Base-by-base conservation (phyloP, 495 filamentous ascomycete species). In the Lasiosphaeria ovina region DNA sequence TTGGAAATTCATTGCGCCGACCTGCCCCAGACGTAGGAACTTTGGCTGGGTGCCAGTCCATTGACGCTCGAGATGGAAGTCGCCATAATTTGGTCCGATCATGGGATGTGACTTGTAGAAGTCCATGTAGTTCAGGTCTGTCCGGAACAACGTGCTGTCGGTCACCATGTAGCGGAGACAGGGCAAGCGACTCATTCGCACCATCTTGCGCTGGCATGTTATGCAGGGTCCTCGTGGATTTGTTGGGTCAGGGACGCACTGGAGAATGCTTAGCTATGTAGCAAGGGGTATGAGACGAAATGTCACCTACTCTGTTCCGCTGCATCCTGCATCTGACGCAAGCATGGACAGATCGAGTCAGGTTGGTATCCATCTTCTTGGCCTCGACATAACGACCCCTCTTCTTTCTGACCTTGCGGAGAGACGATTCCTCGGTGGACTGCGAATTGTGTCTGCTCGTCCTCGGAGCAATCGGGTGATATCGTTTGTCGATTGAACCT, bases 141-240 rank as follows among this genome's bases (percentile, higher is more conserved):
- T 76, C 4, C 74, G 65, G 55, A 71, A 74, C 11, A 76, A 62
- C 4, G 61, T 72, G 61, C 71, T 72, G 33, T 76, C 74, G 10
- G 72, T 74, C 24, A 76, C 61, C 67, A 74, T 75, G 62, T 76
- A 76, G 14, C 74, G 66, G 5, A 76, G 69, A 62, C 74, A 76
- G 1, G 72, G 74, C 50, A 76, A 64, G 7, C 69, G 60, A 52
- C 66, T 72, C 67, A 76, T 72, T 3, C 66, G 61, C 12, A 67
- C 60, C 2, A 62, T 64, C 56, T 64, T 69, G 50, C 60, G 60
- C 58, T 73, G 70, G 62, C 73, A 76, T 16, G 72, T 70, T 54
- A 70, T 48, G 49, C 73, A 76, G 3, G 73, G 68, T 0, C 72
- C 73, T 31, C 57, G 58, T 3, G 68, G 68, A 52, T 76, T 71